Conservation (phyloP, 2,329 filamentous ascomycete genomes). For the Lachnellula cervina region DNA sequence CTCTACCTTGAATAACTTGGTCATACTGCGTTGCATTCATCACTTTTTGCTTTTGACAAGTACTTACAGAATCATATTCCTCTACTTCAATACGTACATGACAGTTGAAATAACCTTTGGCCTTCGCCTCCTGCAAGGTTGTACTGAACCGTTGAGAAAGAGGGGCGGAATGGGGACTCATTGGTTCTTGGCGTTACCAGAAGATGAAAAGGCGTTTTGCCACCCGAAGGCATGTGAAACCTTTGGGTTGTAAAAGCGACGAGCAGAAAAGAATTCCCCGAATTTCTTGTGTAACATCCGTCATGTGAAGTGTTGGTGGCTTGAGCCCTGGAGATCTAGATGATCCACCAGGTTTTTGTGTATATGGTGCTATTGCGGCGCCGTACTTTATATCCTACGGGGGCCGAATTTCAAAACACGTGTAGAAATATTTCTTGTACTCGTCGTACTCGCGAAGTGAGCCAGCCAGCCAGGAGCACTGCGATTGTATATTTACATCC, state of each 20-base stretch:
- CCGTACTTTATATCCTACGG: neutral
- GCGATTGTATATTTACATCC: conserved; percentile 7
- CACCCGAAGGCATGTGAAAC: conserved; percentile 2
- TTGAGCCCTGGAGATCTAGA: neutral
- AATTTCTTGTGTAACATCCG: conserved; percentile 1
- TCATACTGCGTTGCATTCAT: too few relatives aligned
- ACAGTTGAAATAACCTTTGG: too few relatives aligned
- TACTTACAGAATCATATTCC: too few relatives aligned
- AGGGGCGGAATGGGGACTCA: neutral
- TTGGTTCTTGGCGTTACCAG: neutral
- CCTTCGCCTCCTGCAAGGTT: neutral
- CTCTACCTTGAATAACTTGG: too few relatives aligned
- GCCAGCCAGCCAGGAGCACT: neutral
- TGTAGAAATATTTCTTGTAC: neutral
- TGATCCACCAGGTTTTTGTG: too few relatives aligned
- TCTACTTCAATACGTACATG: too few relatives aligned
- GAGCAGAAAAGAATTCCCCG: conserved; percentile 9
- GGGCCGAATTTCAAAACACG: neutral
- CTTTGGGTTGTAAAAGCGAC: conserved; percentile 5
- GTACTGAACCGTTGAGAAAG: neutral
- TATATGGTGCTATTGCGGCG: too few relatives aligned
- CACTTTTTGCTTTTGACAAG: too few relatives aligned
- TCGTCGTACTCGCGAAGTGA: neutral
- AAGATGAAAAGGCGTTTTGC: neutral
- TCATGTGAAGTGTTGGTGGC: neutral